Percentiles rank a stretch among this genome's conserved stretches.
Evolutionary conservation across 139 green algal species (phyloP).

Genomic region (Tetratostichococcus sp.): DNA sequence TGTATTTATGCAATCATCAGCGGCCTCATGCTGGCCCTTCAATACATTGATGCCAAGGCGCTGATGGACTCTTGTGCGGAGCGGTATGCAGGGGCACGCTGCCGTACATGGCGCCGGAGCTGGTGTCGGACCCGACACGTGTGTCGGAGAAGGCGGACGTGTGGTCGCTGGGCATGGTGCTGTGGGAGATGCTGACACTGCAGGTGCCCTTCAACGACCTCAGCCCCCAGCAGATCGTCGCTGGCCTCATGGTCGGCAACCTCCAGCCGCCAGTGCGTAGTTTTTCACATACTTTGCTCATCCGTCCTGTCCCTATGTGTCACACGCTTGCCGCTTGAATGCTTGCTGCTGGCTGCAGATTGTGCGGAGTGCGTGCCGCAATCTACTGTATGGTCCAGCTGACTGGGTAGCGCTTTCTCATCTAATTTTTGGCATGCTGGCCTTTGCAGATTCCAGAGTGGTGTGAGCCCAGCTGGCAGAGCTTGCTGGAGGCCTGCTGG

Average conservation of each 20-base stretch:
- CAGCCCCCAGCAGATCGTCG: slow-evolving; percentile 64
- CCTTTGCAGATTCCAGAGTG: slow-evolving; percentile 57
- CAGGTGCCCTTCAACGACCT: slow-evolving; percentile 53
- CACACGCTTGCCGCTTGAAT: not conserved
- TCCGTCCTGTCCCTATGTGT: not conserved
- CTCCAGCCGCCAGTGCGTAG: slow-evolving; percentile 42
- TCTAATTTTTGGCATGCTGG: too few relatives aligned
- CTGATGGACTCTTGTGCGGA: too few relatives aligned
- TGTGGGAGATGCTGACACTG: slow-evolving; percentile 60
- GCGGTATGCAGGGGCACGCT: slow-evolving; percentile 50
- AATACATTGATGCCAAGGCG: not conserved
- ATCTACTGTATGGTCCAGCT: too few relatives aligned
- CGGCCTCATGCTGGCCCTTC: not conserved
- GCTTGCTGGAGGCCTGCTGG: slow-evolving; percentile 72
- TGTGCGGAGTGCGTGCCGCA: not conserved
- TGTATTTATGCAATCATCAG: too few relatives aligned
- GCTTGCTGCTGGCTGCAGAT: not conserved
- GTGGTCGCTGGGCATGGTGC: slow-evolving; percentile 26
- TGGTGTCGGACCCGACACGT: slow-evolving; percentile 44
- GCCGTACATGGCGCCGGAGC: slow-evolving; percentile 57
- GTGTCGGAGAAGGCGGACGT: slow-evolving; percentile 61
- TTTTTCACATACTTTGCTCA: not conserved
- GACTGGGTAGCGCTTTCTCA: too few relatives aligned
- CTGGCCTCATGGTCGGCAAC: slow-evolving; percentile 52
- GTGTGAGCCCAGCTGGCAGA: slow-evolving; percentile 74